Base-by-base conservation (phyloP, 2,329 filamentous ascomycete genomes). In the Diaporthe vaccinii region DNA sequence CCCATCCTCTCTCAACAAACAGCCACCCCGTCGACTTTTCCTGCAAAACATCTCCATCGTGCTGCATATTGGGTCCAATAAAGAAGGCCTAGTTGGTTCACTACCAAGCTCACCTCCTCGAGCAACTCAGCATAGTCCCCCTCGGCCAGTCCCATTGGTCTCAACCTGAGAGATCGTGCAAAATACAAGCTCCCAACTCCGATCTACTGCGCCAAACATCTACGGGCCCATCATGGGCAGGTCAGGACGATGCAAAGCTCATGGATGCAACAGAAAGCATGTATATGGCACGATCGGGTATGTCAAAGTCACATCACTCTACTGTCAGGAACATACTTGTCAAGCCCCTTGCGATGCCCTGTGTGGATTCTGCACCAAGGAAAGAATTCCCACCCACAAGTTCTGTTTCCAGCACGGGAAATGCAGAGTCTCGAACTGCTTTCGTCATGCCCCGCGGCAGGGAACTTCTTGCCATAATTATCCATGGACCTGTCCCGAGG, bases 261-360 rank as follows among this genome's bases (percentile, higher is more conserved):
- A 12, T 8, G 62, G 25, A 0, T 67, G 62, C 14, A 20, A 4
- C 9, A 67, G 5, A 12, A 10, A 51, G 8, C 5, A 20, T 2
- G 28, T 67, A 5, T 51, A 34, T 25, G n/a, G 36, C 17, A 4
- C 3, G 2, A 22, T 28, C 34, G 34, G 34, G 6, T 4, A 3
- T 22, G 4, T 12, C n/a, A 55, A 41, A 15, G 9, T 28, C 1
- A 22, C 6, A 4, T 69, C 65, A 41, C 22, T 2, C 22, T 55
- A 41, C n/a, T 68, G 62, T 3, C 62, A 68, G 31, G 62, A 68
- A 2, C 62, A 68, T 28, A 53, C 62, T 6, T 68, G 62, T 14
- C 46, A 68, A 36, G 34, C 31, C 14, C 14, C 10, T 28, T 10
- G 10, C 46, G 9, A 39, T 22, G 22, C 62, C 25, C 2, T 15